Evolutionary conservation across 306 rosid genomes (phyloP).

Genomic region (Quercus aquifolioides): DNA sequence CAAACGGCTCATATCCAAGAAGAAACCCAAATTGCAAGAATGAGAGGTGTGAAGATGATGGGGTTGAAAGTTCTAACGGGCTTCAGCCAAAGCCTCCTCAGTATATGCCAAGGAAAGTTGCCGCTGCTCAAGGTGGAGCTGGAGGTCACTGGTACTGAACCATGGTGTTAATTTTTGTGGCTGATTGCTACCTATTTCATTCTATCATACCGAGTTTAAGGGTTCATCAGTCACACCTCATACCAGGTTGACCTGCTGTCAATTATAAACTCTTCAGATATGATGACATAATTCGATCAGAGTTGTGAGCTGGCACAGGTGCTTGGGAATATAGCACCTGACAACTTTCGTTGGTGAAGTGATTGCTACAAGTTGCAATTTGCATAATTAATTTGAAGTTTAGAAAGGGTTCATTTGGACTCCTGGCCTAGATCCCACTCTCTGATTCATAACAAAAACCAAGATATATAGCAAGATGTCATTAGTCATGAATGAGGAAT

Average conservation of each 20-base stretch:
- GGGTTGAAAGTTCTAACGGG: slow-evolving; percentile 68
- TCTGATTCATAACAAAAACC: slow-evolving; percentile 16
- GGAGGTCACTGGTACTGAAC: slow-evolving; percentile 78
- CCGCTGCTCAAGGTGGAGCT: slow-evolving; percentile 82
- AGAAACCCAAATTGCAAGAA: slow-evolving; percentile 77
- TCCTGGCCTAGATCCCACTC: slow-evolving; percentile 27
- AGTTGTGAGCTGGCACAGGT: slow-evolving; percentile 7
- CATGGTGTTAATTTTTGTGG: slow-evolving; percentile 4
- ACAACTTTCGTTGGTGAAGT: slow-evolving; percentile 2
- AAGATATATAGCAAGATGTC: slow-evolving; percentile 15
- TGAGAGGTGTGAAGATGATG: slow-evolving; percentile 72
- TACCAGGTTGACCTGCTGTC: slow-evolving; percentile 21
- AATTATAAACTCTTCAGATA: not conserved
- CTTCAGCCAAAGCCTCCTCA: slow-evolving; percentile 75
- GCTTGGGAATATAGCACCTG: slow-evolving; percentile 18
- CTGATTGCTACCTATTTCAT: not conserved
- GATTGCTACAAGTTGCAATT: slow-evolving; percentile 24
- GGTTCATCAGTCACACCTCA: not conserved
- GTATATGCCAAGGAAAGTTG: slow-evolving; percentile 68
- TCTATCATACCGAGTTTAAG: slow-evolving; percentile 5
- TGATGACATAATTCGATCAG: not conserved
- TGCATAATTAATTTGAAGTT: slow-evolving; percentile 23
- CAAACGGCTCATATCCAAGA: slow-evolving; percentile 71
- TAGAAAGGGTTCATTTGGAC: slow-evolving; percentile 17
- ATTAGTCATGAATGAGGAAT: slow-evolving; percentile 15